phyloP scores from a whole-genome alignment of 2,329 filamentous ascomycete species.

The Penicillium sumatraense region DNA sequence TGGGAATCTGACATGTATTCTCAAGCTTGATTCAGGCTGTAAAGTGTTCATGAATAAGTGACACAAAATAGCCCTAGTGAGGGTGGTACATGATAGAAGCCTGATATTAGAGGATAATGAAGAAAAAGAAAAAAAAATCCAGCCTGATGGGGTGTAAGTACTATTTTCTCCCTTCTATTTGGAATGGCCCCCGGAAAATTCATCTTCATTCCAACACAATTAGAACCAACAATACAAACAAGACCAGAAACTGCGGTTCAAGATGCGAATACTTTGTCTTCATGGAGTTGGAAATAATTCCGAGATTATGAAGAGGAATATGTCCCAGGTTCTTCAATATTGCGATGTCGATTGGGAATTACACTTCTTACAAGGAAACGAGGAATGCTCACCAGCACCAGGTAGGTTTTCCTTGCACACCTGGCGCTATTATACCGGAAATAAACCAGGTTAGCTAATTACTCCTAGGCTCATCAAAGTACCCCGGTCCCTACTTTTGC shows the following conservation, averaged over 20 bases:
- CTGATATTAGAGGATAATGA: no score
- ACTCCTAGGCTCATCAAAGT: neutral
- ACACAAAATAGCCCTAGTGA: neutral
- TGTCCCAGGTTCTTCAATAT: neutral
- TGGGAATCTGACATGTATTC: neutral
- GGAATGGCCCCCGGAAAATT: neutral
- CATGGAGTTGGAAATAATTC: neutral
- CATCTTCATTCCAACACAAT: neutral
- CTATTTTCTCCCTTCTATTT: no score
- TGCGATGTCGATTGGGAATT: neutral
- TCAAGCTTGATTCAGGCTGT: no score
- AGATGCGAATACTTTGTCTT: neutral
- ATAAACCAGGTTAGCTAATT: neutral
- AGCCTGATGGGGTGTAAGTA: no score
- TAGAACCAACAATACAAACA: neutral
- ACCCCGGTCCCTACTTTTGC: neutral
- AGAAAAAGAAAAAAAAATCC: no score
- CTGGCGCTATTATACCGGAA: neutral
- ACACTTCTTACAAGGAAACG: neutral
- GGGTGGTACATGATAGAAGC: neutral
- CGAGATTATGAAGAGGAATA: neutral
- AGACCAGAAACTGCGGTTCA: neutral
- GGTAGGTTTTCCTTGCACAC: neutral
- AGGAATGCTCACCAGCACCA: neutral
- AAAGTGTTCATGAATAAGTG: neutral